Conservation (phyloP, 257 asterid species). For the Plantago major region DNA sequence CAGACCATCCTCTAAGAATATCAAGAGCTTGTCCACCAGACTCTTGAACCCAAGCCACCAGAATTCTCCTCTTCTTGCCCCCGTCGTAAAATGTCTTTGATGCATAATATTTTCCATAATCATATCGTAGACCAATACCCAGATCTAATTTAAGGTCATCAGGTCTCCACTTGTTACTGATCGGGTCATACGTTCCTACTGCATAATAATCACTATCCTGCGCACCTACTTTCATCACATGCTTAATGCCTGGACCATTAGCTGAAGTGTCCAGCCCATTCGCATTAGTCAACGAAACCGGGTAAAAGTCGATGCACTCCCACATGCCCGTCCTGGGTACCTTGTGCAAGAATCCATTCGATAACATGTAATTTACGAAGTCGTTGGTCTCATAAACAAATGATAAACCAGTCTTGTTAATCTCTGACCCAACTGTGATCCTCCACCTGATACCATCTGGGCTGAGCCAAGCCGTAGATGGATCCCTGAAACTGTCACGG, state of each 20-base stretch:
- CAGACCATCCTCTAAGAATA: slow-evolving; percentile 64
- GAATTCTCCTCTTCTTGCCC: slow-evolving; percentile 44
- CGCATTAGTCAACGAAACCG: slow-evolving; percentile 35
- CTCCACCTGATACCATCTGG: slow-evolving; percentile 41
- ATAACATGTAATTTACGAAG: slow-evolving; percentile 35
- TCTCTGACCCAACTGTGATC: slow-evolving; percentile 48
- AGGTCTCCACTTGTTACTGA: slow-evolving; percentile 53
- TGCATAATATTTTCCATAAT: slow-evolving; percentile 71
- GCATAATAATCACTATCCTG: slow-evolving; percentile 68
- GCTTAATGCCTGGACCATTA: slow-evolving; percentile 63
- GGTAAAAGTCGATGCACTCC: slow-evolving; percentile 87
- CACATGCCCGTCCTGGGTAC: slow-evolving; percentile 86
- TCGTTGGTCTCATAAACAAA: slow-evolving; percentile 61
- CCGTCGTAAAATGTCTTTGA: slow-evolving; percentile 81
- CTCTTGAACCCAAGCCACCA: slow-evolving; percentile 84
- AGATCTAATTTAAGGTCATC: slow-evolving; percentile 64
- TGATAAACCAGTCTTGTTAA: slow-evolving; percentile 53
- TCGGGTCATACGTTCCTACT: slow-evolving; percentile 56
- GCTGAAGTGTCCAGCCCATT: slow-evolving; percentile 72
- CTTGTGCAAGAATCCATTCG: slow-evolving; percentile 44
- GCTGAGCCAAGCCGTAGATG: slow-evolving; percentile 53
- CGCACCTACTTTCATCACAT: slow-evolving; percentile 62
- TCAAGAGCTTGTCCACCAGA: slow-evolving; percentile 60
- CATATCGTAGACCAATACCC: slow-evolving; percentile 57
- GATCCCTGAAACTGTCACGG: slow-evolving; percentile 40